Evolutionary conservation across 306 rosid species (phyloP).

Genomic region (Lotus japonicus): DNA sequence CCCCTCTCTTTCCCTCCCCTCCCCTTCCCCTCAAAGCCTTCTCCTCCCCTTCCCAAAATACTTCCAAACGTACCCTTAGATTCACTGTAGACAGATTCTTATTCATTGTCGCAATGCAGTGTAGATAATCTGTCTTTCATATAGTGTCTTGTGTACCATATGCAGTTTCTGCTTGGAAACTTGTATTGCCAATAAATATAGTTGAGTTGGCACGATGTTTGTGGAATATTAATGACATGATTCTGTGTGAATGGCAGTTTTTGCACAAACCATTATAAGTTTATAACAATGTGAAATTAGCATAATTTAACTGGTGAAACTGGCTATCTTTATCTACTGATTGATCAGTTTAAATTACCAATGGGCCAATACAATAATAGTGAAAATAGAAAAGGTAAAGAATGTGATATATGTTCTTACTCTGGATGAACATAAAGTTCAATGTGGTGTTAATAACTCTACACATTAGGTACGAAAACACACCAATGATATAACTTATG

Average conservation of each 20-base stretch:
- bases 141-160: not conserved
- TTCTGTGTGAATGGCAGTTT: too few species aligned
- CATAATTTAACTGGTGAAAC: not conserved
- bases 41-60: too few species aligned
- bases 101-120: not conserved
- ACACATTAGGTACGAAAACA: not conserved
- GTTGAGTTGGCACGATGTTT: not conserved
- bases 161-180: not conserved
- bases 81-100: not conserved
- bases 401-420: not conserved
- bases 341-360: not conserved
- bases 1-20: too few species aligned
- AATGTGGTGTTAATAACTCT: not conserved
- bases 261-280: too few species aligned
- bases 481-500: slow-evolving; percentile 21
- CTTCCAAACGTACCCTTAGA: not conserved
- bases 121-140: not conserved
- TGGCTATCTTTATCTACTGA: slow-evolving; percentile 1
- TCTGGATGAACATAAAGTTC: slow-evolving; percentile 15
- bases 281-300: slow-evolving; percentile 2
- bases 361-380: not conserved
- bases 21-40: too few species aligned
- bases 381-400: slow-evolving; percentile 10
- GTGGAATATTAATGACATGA: not conserved
- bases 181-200: not conserved